These are phyloP conservation scores for Boechera retrofracta DNA, from an alignment of 345 rosid species.

Conservation along the genomic window DNA sequence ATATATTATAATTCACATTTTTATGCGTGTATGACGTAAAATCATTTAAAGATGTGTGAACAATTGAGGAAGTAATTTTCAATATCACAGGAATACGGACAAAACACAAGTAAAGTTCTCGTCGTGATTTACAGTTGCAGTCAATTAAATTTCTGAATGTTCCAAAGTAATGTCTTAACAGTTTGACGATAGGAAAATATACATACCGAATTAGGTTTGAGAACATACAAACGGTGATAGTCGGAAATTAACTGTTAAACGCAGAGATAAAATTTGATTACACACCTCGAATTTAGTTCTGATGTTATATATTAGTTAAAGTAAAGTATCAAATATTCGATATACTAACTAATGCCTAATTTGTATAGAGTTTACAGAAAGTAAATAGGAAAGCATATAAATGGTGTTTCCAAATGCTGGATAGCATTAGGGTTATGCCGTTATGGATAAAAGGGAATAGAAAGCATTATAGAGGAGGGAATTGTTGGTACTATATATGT, in stretches of 20 bases:
- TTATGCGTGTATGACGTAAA: no score
- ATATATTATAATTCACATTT: no score
- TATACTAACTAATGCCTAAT: background rate
- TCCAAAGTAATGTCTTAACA: no score
- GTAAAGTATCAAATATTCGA: constrained; percentile 30
- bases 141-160: no score
- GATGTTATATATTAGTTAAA: constrained; percentile 22
- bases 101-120: no score
- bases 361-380: background rate
- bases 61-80: no score
- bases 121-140: no score
- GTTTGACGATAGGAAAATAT: background rate
- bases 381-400: constrained; percentile 10
- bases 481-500: constrained; percentile 28
- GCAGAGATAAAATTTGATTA: background rate
- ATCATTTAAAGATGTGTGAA: no score
- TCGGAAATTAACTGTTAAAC: background rate
- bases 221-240: no score
- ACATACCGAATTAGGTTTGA: background rate
- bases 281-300: background rate
- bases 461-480: constrained; percentile 18
- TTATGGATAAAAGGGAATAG: constrained; percentile 34
- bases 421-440: constrained; percentile 21
- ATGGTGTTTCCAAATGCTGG: constrained; percentile 39
- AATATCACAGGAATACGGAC: no score